Base-by-base conservation (phyloP, 2,329 filamentous ascomycete species). In the Paraphoma sp. region DNA sequence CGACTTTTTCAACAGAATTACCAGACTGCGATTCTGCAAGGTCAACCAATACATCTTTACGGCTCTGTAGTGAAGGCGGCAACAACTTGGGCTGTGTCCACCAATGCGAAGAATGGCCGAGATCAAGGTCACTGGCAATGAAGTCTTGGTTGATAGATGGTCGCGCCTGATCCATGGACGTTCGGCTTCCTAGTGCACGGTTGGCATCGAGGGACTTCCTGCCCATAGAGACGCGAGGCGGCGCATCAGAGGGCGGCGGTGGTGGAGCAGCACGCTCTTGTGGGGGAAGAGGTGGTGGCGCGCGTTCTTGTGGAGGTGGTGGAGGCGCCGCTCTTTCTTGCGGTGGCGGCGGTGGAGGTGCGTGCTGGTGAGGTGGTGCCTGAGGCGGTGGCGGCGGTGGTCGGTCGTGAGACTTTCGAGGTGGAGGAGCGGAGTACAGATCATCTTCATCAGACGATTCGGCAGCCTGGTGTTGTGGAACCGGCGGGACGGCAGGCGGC, bases 111-210 rank as follows among this genome's bases (percentile, higher is more conserved):
- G 84, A 83, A 44, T 85, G 82, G 11, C 86, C 88, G 38, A 98
- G 82, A 69, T 98, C 93, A 53, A 98, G 79, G 57, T 98, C 93
- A 53, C 88, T 89, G 41, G 95, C 95, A 60, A 98, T 94, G 71
- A 88, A 96, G 1, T 92, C 91, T 44, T 89, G 87, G 63, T 94
- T 91, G 56, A 88, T 84, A 8, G 51, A 11, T 1, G 91, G 89
- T 45, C 94, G 87, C 40, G 84, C 78, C 53, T 90, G 81, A 64
- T 99, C 95, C 76, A 91, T 86, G 3, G 93, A 97, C 56, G 84
- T 79, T 52, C 87, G 84, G 28, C 79, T 71, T 51, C 76, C 79
- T 29, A 79, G 73, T 14, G 77, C 78, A 57, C 89, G 83, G 36
- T 83, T 80, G 11, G 88, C 78, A 68, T 95, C 91, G 49, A 88